Percentiles rank a stretch among this genome's conserved stretches.
These are phyloP conservation scores for Metarhizium brunneum DNA, from an alignment of 2,329 filamentous ascomycete species.

Conservation along the genomic window DNA sequence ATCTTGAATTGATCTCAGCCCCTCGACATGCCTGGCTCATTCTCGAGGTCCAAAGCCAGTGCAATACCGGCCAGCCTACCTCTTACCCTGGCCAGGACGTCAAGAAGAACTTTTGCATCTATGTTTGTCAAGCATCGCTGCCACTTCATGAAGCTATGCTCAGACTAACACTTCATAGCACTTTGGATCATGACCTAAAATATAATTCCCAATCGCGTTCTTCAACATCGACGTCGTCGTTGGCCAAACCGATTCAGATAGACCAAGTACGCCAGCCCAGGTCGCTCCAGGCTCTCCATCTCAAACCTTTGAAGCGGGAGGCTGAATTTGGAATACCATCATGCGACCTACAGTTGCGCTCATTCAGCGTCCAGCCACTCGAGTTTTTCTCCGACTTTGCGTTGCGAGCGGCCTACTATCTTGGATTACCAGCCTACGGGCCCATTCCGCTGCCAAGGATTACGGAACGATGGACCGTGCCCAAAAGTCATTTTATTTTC, in stretches of 20 bases:
- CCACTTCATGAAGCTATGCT: not conserved
- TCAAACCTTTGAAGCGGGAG: conserved; percentile 70
- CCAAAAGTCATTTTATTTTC: conserved; percentile 79
- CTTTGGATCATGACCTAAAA: not conserved
- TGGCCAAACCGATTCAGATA: not conserved
- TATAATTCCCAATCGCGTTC: not conserved
- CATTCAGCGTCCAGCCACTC: conserved; percentile 80
- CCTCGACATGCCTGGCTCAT: not conserved
- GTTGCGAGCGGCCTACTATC: conserved; percentile 87
- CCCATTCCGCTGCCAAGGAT: conserved; percentile 80
- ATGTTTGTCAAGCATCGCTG: not conserved
- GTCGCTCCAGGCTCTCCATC: conserved; percentile 75
- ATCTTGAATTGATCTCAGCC: not conserved
- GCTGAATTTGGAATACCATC: conserved; percentile 70
- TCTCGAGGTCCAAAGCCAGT: not conserved
- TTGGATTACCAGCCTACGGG: conserved; percentile 75
- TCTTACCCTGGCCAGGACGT: not conserved
- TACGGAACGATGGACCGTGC: conserved; percentile 90
- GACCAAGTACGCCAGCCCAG: conserved; percentile 53
- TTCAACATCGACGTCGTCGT: not conserved
- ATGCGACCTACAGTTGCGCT: conserved; percentile 87
- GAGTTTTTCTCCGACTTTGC: conserved; percentile 95
- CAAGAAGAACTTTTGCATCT: not conserved
- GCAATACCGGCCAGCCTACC: not conserved
- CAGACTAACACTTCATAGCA: not conserved